Evolutionary conservation across 2,329 filamentous ascomycete species (phyloP), one percentile per base, ranked within the genome.

Genomic region (Trichoderma arundinaceum): DNA sequence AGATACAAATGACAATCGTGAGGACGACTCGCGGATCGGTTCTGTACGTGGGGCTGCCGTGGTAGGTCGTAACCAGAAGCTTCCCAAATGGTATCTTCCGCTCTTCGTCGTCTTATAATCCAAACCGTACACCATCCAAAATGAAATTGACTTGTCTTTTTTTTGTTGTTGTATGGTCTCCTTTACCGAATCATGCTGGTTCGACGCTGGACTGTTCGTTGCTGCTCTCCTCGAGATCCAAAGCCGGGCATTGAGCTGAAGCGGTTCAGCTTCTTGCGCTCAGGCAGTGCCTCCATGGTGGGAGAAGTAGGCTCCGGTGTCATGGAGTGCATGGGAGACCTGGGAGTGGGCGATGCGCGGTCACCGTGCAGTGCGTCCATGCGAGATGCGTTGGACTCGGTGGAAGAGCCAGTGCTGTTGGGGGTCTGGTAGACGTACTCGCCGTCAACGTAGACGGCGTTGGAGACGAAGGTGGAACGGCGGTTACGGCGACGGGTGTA

Each of bases 391-490:
- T 74, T 77, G 49, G 78, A 80, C 64, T 81, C 82, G 54, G 81
- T 77, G 5, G 84, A 86, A 17, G 84, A 87, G 64, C 85, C 85
- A 1, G 85, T 88, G 60, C 81, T 81, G 77, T 79, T 84, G 69
- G 86, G 86, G 0, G 84, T 86, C 74, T 88, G 84, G 84, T 93
- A 96, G 77, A 97, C 84, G 81, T 97, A 97, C 82, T 97, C 94
- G 79, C 94, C 95, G 76, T 98, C 92, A 70, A 97, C 91, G 79
- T 98, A 98, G 77, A 92, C 86, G 35, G 93, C 94, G 74, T 92
- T 93, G 75, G 91, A 93, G 75, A 91, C 88, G 78, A 96, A 97
- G 67, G 92, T 95, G 63, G 89, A 94, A 77, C 94, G 92, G 72
- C 94, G 92, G 73, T 88, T 80, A 74, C 94, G 92, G 76, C 92